Evolutionary conservation across 495 filamentous ascomycete species (phyloP), one percentile per base, ranked within the genome.

Genomic region (Penicillium simplicissimum): DNA sequence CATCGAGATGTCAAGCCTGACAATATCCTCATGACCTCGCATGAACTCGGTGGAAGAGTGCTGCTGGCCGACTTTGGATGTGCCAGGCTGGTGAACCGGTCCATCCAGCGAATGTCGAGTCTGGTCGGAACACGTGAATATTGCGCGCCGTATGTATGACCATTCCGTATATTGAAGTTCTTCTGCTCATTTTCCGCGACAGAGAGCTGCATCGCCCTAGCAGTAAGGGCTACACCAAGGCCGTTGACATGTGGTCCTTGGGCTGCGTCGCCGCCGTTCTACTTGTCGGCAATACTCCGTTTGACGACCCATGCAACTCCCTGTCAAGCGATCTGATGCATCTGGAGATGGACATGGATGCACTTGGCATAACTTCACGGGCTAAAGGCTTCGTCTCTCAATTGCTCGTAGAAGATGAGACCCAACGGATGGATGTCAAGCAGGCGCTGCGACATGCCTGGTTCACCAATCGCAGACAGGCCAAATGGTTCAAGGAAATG

Each of bases 31-130:
- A 81, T 88, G 74, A 82, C 84, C 9, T 73, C 78, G 1, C 77
- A 82, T 8, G 72, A 69, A 34, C 63, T 74, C 35, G 74, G 75
- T 3, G 72, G 81, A 40, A 73, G 91, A 28, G 76, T 93, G 19
- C 81, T 93, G 1, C 75, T 95, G 23, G 87, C 88, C 0, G 91
- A 95, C 66, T 90, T 95, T 71, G 91, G 91, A 9, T 81, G 83
- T 53, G 85, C 88, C 8, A 84, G 74, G 36, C 73, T 76, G 15
- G 57, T 81, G 9, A 51, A 65, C 6, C 19, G 68, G 4, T 63
- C 67, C 17, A 65, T 68, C 4, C 71, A 77, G 15, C 80, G 89
- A 14, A 86, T 90, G 84, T 78, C 75, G 35, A 87, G 87, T 0
- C 48, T 77, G 15, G 79, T 89, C 9, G 91, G 91, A 1, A 93